Conservation (phyloP, 139 green algal species). For the Asterochloris erici region DNA sequence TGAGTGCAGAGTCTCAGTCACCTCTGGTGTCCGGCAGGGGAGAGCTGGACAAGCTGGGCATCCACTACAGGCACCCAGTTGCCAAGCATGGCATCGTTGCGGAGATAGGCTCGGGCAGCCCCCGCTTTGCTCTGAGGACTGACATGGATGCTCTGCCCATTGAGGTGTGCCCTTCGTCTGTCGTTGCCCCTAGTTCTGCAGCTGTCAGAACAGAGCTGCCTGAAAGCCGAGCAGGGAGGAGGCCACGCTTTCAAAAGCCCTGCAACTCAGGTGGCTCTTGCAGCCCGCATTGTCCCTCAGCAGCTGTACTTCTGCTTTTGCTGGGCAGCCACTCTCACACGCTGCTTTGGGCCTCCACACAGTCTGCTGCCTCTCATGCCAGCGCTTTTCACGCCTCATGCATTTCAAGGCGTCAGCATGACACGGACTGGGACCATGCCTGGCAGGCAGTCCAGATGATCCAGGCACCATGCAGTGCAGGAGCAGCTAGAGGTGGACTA, state of each 20-base stretch:
- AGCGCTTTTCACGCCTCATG: background rate
- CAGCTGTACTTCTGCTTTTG: too few relatives aligned
- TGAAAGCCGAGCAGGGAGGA: too few relatives aligned
- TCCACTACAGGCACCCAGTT: slow-evolving; percentile 43
- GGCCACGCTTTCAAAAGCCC: too few relatives aligned
- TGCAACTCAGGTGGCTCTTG: too few relatives aligned
- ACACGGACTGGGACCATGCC: background rate
- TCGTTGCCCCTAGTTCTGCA: background rate
- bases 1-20: slow-evolving; percentile 56
- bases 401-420: background rate
- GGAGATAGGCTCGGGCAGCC: slow-evolving; percentile 42
- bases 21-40: slow-evolving; percentile 10
- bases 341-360: too few relatives aligned
- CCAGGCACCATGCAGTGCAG: background rate
- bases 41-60: slow-evolving; percentile 50
- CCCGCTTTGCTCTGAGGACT: slow-evolving; percentile 54
- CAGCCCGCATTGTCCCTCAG: too few relatives aligned
- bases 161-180: background rate
- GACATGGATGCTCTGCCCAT: slow-evolving; percentile 80
- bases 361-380: background rate
- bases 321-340: background rate
- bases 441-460: too few relatives aligned
- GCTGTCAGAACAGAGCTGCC: too few relatives aligned
- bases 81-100: slow-evolving; percentile 59
- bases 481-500: slow-evolving; percentile 20